Evolutionary conservation across 345 rosid species (phyloP).

Genomic region (Camelina laxa): DNA sequence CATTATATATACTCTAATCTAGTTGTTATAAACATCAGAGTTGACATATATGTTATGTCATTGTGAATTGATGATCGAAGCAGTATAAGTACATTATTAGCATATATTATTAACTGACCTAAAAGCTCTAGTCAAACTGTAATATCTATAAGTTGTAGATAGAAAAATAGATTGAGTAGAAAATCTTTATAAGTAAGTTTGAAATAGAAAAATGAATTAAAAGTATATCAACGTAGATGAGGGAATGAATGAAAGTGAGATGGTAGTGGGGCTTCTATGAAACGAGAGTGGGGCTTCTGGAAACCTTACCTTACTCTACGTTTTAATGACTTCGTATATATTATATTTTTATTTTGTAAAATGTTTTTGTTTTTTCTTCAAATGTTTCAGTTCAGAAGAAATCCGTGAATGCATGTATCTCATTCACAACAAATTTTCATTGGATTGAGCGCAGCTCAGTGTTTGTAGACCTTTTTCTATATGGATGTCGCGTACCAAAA

Average conservation of each 20-base stretch:
- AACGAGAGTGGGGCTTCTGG: constrained; percentile 40
- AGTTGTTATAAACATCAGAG: no score
- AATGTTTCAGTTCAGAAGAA: constrained; percentile 24
- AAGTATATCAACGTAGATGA: constrained; percentile 17
- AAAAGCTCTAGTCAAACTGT: not conserved
- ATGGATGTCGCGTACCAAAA: not conserved
- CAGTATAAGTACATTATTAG: not conserved
- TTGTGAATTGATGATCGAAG: no score
- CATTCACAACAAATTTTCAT: not conserved
- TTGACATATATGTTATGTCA: no score
- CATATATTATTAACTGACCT: not conserved
- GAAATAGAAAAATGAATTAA: constrained; percentile 3
- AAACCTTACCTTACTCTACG: constrained; percentile 41
- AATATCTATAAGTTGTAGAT: not conserved
- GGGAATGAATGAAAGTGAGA: constrained; percentile 20
- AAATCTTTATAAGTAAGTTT: not conserved
- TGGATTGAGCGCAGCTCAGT: constrained; percentile 1
- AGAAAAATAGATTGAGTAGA: not conserved
- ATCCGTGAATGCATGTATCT: constrained; percentile 16
- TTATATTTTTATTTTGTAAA: not conserved
- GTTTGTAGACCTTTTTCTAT: not conserved
- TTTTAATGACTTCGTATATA: constrained; percentile 20
- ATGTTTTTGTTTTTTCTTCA: not conserved
- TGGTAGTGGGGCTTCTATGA: constrained; percentile 40
- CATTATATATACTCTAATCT: no score